phyloP scores from a whole-genome alignment of 2,329 filamentous ascomycete genomes.

The Botrytis porri region DNA sequence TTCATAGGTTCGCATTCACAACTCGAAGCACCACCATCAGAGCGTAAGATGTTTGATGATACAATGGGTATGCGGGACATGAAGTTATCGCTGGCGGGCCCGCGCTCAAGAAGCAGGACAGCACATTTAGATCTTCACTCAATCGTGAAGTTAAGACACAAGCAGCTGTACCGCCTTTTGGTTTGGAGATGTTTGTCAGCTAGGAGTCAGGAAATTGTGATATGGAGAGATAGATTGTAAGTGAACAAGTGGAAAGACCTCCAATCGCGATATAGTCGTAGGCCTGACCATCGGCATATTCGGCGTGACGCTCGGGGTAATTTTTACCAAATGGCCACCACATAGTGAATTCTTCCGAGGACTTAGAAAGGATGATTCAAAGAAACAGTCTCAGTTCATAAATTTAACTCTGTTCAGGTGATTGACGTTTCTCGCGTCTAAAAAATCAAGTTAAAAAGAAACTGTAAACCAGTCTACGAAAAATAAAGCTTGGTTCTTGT shows the following conservation, averaged over 20 bases:
- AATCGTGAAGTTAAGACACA: conserved; percentile 43
- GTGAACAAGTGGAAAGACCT: background rate
- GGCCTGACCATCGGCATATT: background rate
- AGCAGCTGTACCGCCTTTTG: conserved; percentile 42
- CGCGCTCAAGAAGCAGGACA: conserved; percentile 43
- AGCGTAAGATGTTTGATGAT: background rate
- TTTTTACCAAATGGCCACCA: background rate
- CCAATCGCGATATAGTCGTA: conserved; percentile 8
- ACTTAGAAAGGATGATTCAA: background rate
- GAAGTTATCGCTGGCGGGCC: conserved; percentile 23
- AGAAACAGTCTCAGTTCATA: background rate
- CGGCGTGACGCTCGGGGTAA: background rate
- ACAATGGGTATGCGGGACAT: conserved; percentile 6
- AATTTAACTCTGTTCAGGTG: background rate
- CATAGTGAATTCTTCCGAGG: background rate
- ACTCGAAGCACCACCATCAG: background rate
- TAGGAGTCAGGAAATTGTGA: too few species aligned
- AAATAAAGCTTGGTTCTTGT: background rate
- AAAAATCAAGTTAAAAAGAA: background rate
- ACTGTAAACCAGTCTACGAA: background rate
- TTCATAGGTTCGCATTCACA: conserved; percentile 9
- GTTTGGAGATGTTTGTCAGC: background rate
- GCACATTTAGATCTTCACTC: conserved; percentile 39
- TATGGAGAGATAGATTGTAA: background rate
- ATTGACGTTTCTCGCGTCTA: background rate